These are phyloP conservation scores for Phialophora verrucosa DNA, from an alignment of 2,329 filamentous ascomycete species.

Conservation along the genomic window DNA sequence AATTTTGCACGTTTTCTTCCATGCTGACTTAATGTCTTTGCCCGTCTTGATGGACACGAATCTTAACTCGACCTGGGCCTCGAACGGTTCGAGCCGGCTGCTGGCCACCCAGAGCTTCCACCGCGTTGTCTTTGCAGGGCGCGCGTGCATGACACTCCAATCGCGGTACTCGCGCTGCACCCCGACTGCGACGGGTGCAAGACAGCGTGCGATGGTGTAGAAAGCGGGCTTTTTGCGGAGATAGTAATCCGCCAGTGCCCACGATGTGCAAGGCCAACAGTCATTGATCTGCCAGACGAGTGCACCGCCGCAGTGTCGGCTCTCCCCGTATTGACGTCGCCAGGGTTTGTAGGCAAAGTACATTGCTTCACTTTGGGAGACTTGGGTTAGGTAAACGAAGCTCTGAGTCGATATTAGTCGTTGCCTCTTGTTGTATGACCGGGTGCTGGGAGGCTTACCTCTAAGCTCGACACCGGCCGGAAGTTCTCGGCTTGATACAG, in stretches of 20 bases:
- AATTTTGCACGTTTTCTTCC: slow-evolving; percentile 55
- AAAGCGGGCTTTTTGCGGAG: slow-evolving; percentile 66
- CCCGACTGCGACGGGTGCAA: slow-evolving; percentile 62
- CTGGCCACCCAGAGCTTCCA: slow-evolving; percentile 59
- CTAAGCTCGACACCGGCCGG: slow-evolving; percentile 46
- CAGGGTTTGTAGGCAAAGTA: slow-evolving; percentile 65
- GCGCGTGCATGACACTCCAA: slow-evolving; percentile 5
- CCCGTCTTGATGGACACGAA: slow-evolving; percentile 62
- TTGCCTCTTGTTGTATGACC: background rate
- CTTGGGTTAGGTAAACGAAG: slow-evolving; percentile 70
- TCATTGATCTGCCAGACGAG: slow-evolving; percentile 56
- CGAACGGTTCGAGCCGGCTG: slow-evolving; percentile 44
- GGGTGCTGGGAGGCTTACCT: background rate
- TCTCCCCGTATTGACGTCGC: slow-evolving; percentile 53
- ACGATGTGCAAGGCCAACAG: slow-evolving; percentile 65
- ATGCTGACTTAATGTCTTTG: slow-evolving; percentile 56
- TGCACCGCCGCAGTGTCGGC: slow-evolving; percentile 49
- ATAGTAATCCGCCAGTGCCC: slow-evolving; percentile 67
- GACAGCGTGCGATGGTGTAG: slow-evolving; percentile 62
- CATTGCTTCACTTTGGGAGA: slow-evolving; percentile 65
- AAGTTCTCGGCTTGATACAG: slow-evolving; percentile 91
- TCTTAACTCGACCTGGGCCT: slow-evolving; percentile 46
- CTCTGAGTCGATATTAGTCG: slow-evolving; percentile 47
- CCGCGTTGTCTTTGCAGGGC: background rate
- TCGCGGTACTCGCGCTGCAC: slow-evolving; percentile 52